Evolutionary conservation across 345 rosid genomes (phyloP).

Genomic region (Clarkia xantiana): DNA sequence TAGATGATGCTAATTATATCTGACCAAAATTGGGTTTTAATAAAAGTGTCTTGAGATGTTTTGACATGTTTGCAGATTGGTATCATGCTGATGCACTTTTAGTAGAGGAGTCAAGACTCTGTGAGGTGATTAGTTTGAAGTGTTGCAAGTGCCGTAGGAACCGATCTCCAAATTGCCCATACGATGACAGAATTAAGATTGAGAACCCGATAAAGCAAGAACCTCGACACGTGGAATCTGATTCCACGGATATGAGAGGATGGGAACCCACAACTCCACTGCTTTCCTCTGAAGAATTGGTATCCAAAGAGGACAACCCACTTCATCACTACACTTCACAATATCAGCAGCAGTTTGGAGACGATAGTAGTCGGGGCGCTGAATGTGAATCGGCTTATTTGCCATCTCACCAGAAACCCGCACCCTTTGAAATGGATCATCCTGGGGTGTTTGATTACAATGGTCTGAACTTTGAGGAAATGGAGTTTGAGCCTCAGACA

Average conservation of each 20-base stretch:
- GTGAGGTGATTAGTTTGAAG: constrained; percentile 75
- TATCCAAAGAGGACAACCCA: constrained; percentile 49
- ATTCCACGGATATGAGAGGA: constrained; percentile 30
- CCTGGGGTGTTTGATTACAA: constrained; percentile 1
- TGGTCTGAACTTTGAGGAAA: constrained; percentile 47
- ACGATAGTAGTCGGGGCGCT: no score
- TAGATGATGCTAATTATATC: background rate
- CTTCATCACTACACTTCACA: constrained; percentile 34
- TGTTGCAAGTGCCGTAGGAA: constrained; percentile 93
- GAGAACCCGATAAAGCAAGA: constrained; percentile 23
- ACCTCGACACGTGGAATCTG: constrained; percentile 21
- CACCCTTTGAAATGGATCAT: no score
- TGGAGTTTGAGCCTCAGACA: constrained; percentile 96
- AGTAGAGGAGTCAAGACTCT: constrained; percentile 52
- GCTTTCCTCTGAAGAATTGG: constrained; percentile 24
- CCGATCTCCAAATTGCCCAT: constrained; percentile 73
- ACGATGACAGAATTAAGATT: constrained; percentile 25
- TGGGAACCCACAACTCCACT: constrained; percentile 29
- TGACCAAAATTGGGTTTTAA: no score
- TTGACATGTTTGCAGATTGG: constrained; percentile 46
- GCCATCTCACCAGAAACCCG: constrained; percentile 32
- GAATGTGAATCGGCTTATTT: constrained; percentile 13
- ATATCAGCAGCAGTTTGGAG: constrained; percentile 24
- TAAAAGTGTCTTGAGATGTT: no score
- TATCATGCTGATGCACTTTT: constrained; percentile 77